These are phyloP conservation scores for Tagetes erecta DNA, from an alignment of 129 eudicot species.

Conservation along the genomic window DNA sequence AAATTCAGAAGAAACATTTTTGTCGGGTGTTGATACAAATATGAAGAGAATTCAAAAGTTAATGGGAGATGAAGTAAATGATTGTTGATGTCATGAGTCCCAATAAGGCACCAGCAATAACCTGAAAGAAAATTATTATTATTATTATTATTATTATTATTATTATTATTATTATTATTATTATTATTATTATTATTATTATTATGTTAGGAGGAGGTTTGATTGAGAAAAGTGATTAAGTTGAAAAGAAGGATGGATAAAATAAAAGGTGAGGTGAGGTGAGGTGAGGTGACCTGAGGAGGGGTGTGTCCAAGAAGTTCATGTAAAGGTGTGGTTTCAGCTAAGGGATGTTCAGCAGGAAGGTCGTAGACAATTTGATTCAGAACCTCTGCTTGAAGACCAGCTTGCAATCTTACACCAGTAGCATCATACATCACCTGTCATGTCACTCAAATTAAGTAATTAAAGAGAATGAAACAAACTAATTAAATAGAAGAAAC, in stretches of 20 bases:
- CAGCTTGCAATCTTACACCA: slow-evolving; percentile 96
- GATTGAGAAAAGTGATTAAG: too few relatives aligned
- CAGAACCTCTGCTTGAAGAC: slow-evolving; percentile 97
- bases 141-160: too few relatives aligned
- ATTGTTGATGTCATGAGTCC: slow-evolving; percentile 55
- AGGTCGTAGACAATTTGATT: slow-evolving; percentile 93
- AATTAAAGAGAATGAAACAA: slow-evolving; percentile 2
- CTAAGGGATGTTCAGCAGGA: slow-evolving; percentile 95
- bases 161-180: too few relatives aligned
- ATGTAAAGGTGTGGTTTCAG: slow-evolving; percentile 85
- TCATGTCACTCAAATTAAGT: too few relatives aligned
- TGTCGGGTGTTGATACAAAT: too few relatives aligned
- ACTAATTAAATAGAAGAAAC: too few relatives aligned
- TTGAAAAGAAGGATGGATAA: too few relatives aligned
- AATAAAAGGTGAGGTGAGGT: too few relatives aligned
- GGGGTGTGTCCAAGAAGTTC: slow-evolving; percentile 99
- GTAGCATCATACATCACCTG: slow-evolving; percentile 99
- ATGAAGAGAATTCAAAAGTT: too few relatives aligned
- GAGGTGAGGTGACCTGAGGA: slow-evolving; percentile 55
- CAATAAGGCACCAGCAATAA: slow-evolving; percentile 61
- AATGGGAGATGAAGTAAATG: slow-evolving; percentile 36
- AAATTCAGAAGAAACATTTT: too few relatives aligned
- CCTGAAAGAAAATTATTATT: slow-evolving; percentile 37
- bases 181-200: too few relatives aligned
- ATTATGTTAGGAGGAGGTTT: too few relatives aligned